Evolutionary conservation across 2,329 filamentous ascomycete species (phyloP).

Genomic region (Huntiella abstrusa): DNA sequence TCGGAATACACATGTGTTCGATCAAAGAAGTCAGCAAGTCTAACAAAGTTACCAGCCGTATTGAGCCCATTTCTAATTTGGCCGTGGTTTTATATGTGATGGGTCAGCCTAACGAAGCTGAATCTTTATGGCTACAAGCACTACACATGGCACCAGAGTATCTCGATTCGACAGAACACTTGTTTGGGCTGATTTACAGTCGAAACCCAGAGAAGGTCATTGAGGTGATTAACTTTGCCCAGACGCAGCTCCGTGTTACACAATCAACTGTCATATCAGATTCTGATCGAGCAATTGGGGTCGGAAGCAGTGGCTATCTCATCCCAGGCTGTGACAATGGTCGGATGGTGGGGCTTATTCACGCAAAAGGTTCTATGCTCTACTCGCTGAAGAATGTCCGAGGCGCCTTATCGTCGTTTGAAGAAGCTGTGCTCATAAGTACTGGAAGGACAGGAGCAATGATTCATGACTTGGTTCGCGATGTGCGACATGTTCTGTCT

Average conservation of each 20-base stretch:
- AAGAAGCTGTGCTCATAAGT: conserved; percentile 83
- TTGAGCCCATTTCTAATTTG: conserved; percentile 85
- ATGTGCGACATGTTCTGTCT: conserved; percentile 53
- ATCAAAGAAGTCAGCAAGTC: conserved; percentile 12
- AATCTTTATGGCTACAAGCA: conserved; percentile 70
- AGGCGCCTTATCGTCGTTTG: conserved; percentile 71
- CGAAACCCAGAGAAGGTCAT: conserved; percentile 73
- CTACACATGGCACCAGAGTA: conserved; percentile 69
- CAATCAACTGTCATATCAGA: conserved; percentile 4
- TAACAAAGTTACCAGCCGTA: conserved; percentile 37
- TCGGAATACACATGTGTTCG: background rate
- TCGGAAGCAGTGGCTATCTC: conserved; percentile 51
- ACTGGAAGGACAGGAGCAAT: conserved; percentile 50
- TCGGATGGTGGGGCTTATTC: conserved; percentile 77
- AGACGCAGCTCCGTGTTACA: conserved; percentile 38
- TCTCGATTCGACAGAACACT: conserved; percentile 86
- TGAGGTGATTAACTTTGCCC: conserved; percentile 68
- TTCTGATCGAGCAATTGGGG: conserved; percentile 13
- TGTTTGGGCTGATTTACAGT: conserved; percentile 73
- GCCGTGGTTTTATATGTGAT: conserved; percentile 78
- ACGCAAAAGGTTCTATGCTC: conserved; percentile 97
- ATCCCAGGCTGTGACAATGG: conserved; percentile 79
- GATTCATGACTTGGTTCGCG: conserved; percentile 60
- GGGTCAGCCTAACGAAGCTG: conserved; percentile 63
- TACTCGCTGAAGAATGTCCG: conserved; percentile 73